phyloP scores from a whole-genome alignment of 306 rosid species.

The Corylus avellana region DNA sequence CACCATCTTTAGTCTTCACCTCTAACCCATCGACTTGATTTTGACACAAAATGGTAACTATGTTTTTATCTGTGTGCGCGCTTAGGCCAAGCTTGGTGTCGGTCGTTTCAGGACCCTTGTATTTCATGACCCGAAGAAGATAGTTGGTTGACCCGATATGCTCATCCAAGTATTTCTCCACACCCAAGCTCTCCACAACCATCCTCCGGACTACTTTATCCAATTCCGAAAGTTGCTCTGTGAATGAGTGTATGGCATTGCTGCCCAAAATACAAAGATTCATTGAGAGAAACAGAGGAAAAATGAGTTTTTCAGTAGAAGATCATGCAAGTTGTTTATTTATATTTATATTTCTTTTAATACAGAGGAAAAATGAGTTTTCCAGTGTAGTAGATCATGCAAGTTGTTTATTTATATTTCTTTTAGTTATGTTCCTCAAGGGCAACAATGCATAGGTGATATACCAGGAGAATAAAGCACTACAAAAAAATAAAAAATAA shows the following conservation, averaged over 20 bases:
- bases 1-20: constrained; percentile 63
- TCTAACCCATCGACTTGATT: constrained; percentile 71
- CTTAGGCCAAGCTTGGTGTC: constrained; percentile 51
- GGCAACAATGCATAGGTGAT: too few relatives aligned
- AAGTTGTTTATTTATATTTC: too few relatives aligned
- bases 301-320: too few relatives aligned
- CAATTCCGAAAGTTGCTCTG: constrained; percentile 50
- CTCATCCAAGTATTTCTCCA: constrained; percentile 70
- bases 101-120: constrained; percentile 54
- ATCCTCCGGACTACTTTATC: constrained; percentile 68
- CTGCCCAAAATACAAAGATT: constrained; percentile 30
- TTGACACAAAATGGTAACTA: constrained; percentile 62
- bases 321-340: too few relatives aligned
- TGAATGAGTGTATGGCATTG: constrained; percentile 49
- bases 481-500: too few relatives aligned
- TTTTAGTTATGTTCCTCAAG: too few relatives aligned
- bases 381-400: too few relatives aligned
- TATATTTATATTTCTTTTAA: too few relatives aligned
- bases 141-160: constrained; percentile 66
- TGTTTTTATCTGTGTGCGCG: constrained; percentile 68
- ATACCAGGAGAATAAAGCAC: too few relatives aligned
- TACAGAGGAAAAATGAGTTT: too few relatives aligned
- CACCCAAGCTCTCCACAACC: constrained; percentile 66
- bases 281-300: neutral
- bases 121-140: constrained; percentile 69